Conservation (phyloP, 495 filamentous ascomycete genomes). For the Pseudevernia furfuracea region DNA sequence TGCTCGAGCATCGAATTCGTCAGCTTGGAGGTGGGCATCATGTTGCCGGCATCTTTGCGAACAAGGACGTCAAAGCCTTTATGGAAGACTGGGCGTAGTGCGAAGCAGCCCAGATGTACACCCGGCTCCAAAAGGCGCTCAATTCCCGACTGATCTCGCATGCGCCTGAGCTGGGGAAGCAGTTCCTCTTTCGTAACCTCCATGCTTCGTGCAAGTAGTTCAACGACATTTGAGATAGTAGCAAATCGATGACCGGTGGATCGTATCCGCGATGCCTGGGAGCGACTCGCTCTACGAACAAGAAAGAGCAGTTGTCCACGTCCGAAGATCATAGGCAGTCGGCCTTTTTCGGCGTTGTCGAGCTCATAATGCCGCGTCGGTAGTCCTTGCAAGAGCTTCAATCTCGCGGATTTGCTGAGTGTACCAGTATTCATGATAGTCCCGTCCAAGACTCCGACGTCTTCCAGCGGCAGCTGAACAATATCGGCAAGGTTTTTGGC, state of each 20-base stretch:
- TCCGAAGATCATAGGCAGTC: slow-evolving; percentile 37
- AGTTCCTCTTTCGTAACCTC: slow-evolving; percentile 55
- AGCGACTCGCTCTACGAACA: slow-evolving; percentile 55
- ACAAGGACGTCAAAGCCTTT: slow-evolving; percentile 71
- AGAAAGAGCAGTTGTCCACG: slow-evolving; percentile 75
- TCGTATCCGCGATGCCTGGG: slow-evolving; percentile 53
- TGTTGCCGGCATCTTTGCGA: slow-evolving; percentile 52
- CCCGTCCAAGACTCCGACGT: slow-evolving; percentile 70
- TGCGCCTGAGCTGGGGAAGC: slow-evolving; percentile 46
- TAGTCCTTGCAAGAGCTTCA: neutral
- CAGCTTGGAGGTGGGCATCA: slow-evolving; percentile 59
- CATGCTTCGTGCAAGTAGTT: slow-evolving; percentile 59
- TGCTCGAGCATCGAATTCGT: slow-evolving; percentile 47
- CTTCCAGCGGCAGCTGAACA: slow-evolving; percentile 51
- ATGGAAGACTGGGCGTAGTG: slow-evolving; percentile 57
- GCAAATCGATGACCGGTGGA: slow-evolving; percentile 73
- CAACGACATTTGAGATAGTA: slow-evolving; percentile 57
- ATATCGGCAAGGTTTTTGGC: slow-evolving; percentile 63
- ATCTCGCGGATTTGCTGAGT: slow-evolving; percentile 9
- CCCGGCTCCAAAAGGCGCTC: slow-evolving; percentile 51
- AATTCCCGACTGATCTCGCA: slow-evolving; percentile 51
- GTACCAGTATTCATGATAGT: slow-evolving; percentile 62
- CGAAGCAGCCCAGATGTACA: slow-evolving; percentile 69
- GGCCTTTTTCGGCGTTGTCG: slow-evolving; percentile 23
- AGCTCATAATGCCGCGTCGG: neutral